Evolutionary conservation across 768 basidiomycete species (phyloP).

Genomic region (Pleurotus pulmonarius): DNA sequence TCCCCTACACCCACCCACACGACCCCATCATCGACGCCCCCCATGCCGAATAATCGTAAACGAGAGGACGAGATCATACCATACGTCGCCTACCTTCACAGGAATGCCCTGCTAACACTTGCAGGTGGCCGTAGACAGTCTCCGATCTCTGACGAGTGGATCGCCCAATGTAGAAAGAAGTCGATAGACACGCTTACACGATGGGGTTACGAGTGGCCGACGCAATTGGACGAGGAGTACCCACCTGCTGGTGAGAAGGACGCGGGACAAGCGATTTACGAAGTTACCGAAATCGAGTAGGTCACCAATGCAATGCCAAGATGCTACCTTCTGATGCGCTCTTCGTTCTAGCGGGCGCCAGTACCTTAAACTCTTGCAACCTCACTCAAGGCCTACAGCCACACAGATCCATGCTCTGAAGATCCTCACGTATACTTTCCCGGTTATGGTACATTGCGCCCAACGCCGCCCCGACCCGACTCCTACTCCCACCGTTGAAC

Average conservation of each 20-base stretch:
- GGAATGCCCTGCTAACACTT: constrained; percentile 38
- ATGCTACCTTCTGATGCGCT: constrained; percentile 9
- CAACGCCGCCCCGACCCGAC: constrained; percentile 11
- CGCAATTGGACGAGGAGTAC: constrained; percentile 42
- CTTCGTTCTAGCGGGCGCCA: constrained; percentile 37
- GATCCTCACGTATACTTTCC: constrained; percentile 58
- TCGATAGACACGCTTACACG: constrained; percentile 32
- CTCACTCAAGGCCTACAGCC: constrained; percentile 47
- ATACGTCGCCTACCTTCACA: constrained; percentile 39
- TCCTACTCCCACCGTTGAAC: background rate
- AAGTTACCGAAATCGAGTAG: constrained; percentile 34
- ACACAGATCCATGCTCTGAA: constrained; percentile 62
- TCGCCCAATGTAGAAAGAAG: constrained; percentile 11
- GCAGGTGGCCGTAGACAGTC: constrained; percentile 7
- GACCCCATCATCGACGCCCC: constrained; percentile 19
- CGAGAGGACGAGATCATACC: constrained; percentile 9
- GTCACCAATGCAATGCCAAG: constrained; percentile 15
- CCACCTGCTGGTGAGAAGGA: constrained; percentile 29
- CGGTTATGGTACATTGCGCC: constrained; percentile 33
- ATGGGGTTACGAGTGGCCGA: constrained; percentile 48
- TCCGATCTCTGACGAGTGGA: background rate
- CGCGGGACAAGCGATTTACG: constrained; percentile 35
- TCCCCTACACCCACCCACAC: constrained; percentile 4
- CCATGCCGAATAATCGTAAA: background rate
- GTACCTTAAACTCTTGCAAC: constrained; percentile 50